phyloP scores from a whole-genome alignment of 2,329 filamentous ascomycete genomes.

The Dothideomycetidae sp. region DNA sequence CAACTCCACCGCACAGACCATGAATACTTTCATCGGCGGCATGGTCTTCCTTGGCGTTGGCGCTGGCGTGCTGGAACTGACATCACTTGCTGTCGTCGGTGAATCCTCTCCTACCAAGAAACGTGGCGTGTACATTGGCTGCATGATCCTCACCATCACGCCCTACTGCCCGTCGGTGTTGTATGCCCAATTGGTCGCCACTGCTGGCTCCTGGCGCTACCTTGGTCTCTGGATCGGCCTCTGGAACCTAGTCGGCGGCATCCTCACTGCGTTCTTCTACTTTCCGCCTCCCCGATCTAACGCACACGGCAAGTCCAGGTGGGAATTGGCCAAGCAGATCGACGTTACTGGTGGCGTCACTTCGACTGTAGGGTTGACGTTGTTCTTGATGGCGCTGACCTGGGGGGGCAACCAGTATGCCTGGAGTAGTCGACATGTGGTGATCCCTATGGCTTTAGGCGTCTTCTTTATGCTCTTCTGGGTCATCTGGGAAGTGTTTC shows the following conservation, averaged over 20 bases:
- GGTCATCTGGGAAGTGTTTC: constrained; percentile 1
- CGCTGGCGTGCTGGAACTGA: constrained; percentile 13
- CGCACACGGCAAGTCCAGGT: constrained; percentile 12
- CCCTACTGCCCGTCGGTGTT: constrained; percentile 13
- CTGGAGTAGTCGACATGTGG: constrained; percentile 12
- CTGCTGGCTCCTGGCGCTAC: constrained; percentile 11
- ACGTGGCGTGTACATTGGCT: constrained; percentile 12
- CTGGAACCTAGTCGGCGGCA: constrained; percentile 12
- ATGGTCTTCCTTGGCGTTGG: constrained; percentile 13
- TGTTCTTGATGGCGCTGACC: constrained; percentile 14
- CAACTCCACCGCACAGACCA: constrained; percentile 9
- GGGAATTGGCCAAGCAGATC: constrained; percentile 10
- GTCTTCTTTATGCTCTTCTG: not conserved
- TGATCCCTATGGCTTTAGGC: constrained; percentile 10
- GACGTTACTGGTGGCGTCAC: constrained; percentile 13
- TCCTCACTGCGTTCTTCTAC: constrained; percentile 14
- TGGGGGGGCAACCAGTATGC: constrained; percentile 13
- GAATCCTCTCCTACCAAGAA: constrained; percentile 13
- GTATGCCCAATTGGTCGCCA: constrained; percentile 13
- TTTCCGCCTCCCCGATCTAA: constrained; percentile 12
- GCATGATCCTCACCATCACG: constrained; percentile 12
- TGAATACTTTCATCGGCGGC: constrained; percentile 14
- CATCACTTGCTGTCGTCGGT: constrained; percentile 13
- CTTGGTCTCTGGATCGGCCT: constrained; percentile 12
- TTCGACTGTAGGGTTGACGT: constrained; percentile 12